Conservation (phyloP, 176 grass and related monocot species). For the Paspalum notatum region DNA sequence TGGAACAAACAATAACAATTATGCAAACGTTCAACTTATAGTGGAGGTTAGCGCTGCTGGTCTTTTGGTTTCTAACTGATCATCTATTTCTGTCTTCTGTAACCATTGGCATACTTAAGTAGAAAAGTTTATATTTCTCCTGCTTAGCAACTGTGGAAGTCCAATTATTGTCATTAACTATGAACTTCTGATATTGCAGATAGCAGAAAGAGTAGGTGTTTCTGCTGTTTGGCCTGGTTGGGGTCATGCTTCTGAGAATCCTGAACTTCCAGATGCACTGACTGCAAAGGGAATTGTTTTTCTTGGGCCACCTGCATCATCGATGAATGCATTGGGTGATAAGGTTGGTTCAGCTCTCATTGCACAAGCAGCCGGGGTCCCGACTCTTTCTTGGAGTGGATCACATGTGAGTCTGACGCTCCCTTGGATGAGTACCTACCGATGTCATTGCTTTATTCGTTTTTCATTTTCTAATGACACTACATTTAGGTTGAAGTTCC, state of each 20-base stretch:
- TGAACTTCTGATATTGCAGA: conserved; percentile 43
- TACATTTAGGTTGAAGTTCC: conserved; percentile 74
- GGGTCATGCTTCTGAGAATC: conserved; percentile 99
- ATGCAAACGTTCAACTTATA: conserved; percentile 97
- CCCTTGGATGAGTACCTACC: conserved; percentile 25
- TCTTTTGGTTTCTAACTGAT: not conserved
- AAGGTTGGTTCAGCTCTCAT: conserved; percentile 99
- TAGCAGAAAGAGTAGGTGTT: conserved; percentile 77
- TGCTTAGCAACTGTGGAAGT: not conserved
- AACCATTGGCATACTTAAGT: not conserved
- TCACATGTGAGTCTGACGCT: conserved; percentile 69
- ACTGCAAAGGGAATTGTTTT: conserved; percentile 81
- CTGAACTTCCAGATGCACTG: conserved; percentile 88
- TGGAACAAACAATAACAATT: conserved; percentile 98
- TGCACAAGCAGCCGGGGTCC: conserved; percentile 96
- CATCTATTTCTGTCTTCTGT: not conserved
- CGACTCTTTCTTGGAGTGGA: conserved; percentile 96
- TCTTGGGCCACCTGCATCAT: conserved; percentile 84
- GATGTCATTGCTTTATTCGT: conserved; percentile 19
- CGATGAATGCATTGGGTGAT: conserved; percentile 93
- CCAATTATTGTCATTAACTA: not conserved
- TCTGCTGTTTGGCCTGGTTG: conserved; percentile 99
- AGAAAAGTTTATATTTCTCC: not conserved
- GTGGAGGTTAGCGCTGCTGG: conserved; percentile 67
- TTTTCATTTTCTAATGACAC: conserved; percentile 11